These are phyloP conservation scores for Trichoderma brevicompactum DNA, from an alignment of 2,329 filamentous ascomycete genomes.

Conservation along the genomic window DNA sequence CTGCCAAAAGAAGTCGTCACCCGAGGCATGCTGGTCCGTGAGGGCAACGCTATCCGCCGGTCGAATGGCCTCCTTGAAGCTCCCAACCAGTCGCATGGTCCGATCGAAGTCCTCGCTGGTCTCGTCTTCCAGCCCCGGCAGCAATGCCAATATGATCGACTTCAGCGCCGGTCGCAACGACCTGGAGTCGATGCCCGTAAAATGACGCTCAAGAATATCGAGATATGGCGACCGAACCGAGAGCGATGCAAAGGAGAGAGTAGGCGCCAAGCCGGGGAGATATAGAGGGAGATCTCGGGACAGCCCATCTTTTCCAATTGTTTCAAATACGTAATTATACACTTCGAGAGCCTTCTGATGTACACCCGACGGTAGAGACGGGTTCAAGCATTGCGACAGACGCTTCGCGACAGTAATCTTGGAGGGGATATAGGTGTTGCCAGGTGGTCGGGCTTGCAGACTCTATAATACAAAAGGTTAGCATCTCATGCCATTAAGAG, in stretches of 20 bases:
- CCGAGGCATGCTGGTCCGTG: slow-evolving; percentile 59
- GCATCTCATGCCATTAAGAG: neutral
- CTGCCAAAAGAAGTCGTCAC: slow-evolving; percentile 96
- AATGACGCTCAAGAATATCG: slow-evolving; percentile 78
- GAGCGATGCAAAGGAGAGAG: slow-evolving; percentile 91
- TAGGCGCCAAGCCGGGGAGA: slow-evolving; percentile 84
- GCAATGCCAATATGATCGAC: slow-evolving; percentile 82
- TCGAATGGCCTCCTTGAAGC: slow-evolving; percentile 71
- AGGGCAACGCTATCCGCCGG: slow-evolving; percentile 55
- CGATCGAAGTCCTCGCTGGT: slow-evolving; percentile 96
- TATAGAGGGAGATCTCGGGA: slow-evolving; percentile 84
- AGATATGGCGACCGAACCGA: slow-evolving; percentile 87
- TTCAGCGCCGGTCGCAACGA: slow-evolving; percentile 86
- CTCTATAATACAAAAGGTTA: slow-evolving; percentile 57
- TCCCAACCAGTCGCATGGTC: slow-evolving; percentile 77
- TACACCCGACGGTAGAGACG: slow-evolving; percentile 89
- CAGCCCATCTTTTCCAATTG: slow-evolving; percentile 80
- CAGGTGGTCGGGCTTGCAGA: slow-evolving; percentile 80
- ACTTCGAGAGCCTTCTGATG: slow-evolving; percentile 97
- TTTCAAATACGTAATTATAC: slow-evolving; percentile 84
- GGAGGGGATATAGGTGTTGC: slow-evolving; percentile 74
- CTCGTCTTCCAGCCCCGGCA: slow-evolving; percentile 93
- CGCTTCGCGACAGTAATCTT: slow-evolving; percentile 85
- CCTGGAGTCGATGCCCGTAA: slow-evolving; percentile 71
- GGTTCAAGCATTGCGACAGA: slow-evolving; percentile 92